Conservation (phyloP, 2,329 filamentous ascomycete species). For the Colletotrichum sp. region DNA sequence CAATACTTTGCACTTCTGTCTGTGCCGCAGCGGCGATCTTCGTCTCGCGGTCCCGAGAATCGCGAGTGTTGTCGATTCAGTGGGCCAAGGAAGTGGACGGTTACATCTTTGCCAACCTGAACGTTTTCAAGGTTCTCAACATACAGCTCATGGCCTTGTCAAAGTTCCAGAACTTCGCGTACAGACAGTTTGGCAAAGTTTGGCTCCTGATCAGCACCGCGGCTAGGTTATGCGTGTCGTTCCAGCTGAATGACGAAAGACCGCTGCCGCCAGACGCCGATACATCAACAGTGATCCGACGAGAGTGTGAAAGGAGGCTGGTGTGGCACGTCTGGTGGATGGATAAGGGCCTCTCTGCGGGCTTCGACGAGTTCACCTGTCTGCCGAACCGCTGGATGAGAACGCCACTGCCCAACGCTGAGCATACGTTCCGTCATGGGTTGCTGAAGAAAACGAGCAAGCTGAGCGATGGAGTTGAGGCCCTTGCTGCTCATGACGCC, state of each 20-base stretch:
- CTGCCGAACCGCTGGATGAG: conserved; percentile 1
- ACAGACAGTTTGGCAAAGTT: conserved; percentile 5
- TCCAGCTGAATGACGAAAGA: conserved; percentile 5
- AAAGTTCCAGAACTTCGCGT: conserved; percentile 11
- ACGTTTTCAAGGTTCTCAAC: neutral
- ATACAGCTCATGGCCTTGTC: conserved; percentile 2
- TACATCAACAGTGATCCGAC: neutral
- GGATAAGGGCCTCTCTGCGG: conserved; percentile 9
- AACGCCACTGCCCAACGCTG: neutral
- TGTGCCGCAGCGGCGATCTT: neutral
- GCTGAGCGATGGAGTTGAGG: neutral
- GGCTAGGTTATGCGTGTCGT: neutral
- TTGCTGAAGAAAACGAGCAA: neutral
- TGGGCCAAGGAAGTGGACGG: neutral
- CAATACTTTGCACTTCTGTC: neutral
- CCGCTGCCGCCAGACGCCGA: neutral
- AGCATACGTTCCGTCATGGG: neutral
- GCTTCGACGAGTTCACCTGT: conserved; percentile 2
- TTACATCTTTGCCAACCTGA: neutral
- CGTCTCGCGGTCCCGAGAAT: neutral
- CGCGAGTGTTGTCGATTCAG: neutral
- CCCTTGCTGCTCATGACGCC: neutral
- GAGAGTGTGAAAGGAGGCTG: conserved; percentile 2
- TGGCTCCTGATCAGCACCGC: conserved; percentile 8
- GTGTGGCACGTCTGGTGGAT: conserved; percentile 9